phyloP scores from a whole-genome alignment of 768 basidiomycete genomes.

The Leccinum subtestaceum region DNA sequence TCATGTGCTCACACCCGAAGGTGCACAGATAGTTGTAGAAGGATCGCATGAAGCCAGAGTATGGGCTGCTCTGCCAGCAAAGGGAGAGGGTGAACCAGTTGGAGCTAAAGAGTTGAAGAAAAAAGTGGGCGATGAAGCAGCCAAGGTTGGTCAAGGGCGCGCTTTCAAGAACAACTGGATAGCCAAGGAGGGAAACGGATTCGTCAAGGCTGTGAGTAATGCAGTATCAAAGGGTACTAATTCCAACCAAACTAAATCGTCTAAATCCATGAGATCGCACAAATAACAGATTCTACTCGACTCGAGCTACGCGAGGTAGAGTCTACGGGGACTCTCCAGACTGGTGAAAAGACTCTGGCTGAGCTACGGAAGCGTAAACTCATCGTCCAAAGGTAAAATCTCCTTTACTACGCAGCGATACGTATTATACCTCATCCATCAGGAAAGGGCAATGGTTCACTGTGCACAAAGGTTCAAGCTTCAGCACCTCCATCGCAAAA shows the following conservation, averaged over 20 bases:
- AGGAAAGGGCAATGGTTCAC: constrained; percentile 98
- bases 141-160: constrained; percentile 90
- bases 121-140: constrained; percentile 78
- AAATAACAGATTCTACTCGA: constrained; percentile 74
- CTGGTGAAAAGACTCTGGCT: constrained; percentile 78
- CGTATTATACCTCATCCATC: constrained; percentile 6
- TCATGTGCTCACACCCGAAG: constrained; percentile 80
- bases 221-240: background rate
- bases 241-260: background rate
- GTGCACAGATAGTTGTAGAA: constrained; percentile 66
- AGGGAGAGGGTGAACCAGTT: constrained; percentile 67
- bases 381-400: constrained; percentile 67
- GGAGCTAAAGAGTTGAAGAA: constrained; percentile 67
- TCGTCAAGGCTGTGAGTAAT: constrained; percentile 76
- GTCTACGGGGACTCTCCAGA: constrained; percentile 64
- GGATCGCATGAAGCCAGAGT: constrained; percentile 97
- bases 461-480: constrained; percentile 78
- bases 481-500: constrained; percentile 89
- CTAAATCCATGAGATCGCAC: constrained; percentile 44
- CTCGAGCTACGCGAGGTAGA: constrained; percentile 71
- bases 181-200: constrained; percentile 80
- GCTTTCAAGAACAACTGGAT: constrained; percentile 99
- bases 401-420: background rate
- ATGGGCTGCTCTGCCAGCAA: constrained; percentile 77
- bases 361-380: constrained; percentile 93